These are phyloP conservation scores for Chaetomium olivaceum DNA, from an alignment of 2,329 filamentous ascomycete genomes.

Conservation along the genomic window DNA sequence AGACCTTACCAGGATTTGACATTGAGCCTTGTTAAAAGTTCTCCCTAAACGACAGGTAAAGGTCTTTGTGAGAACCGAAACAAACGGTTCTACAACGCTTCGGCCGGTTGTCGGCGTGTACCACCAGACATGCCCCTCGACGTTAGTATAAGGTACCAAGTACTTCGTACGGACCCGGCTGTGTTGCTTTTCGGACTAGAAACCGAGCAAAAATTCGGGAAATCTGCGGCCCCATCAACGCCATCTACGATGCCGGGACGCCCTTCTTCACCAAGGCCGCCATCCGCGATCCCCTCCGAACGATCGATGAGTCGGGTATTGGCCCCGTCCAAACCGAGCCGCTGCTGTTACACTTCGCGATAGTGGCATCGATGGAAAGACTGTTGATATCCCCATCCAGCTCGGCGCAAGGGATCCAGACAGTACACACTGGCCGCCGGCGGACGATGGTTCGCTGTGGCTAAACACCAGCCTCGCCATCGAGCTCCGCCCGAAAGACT, in stretches of 20 bases:
- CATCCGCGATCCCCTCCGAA: neutral
- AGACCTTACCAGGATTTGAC: too few species aligned
- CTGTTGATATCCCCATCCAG: neutral
- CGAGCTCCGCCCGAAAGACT: neutral
- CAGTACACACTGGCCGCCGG: neutral
- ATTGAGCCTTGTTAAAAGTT: too few species aligned
- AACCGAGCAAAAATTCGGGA: neutral
- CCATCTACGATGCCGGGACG: constrained; percentile 7
- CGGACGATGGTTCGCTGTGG: neutral
- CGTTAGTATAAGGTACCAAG: too few species aligned
- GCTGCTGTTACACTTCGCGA: neutral
- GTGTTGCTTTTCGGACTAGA: too few species aligned
- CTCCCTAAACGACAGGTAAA: too few species aligned
- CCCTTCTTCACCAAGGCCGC: constrained; percentile 3
- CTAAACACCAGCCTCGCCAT: neutral
- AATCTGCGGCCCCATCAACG: constrained; percentile 3
- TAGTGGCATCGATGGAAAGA: neutral
- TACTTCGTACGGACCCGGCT: too few species aligned
- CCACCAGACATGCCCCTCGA: too few species aligned
- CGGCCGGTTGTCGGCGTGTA: too few species aligned
- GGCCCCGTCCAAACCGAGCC: neutral
- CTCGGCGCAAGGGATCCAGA: neutral
- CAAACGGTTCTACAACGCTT: too few species aligned
- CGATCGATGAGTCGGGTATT: neutral
- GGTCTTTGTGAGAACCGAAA: too few species aligned